Conservation (phyloP, 345 rosid genomes). For the Rhodamnia rubescens region DNA sequence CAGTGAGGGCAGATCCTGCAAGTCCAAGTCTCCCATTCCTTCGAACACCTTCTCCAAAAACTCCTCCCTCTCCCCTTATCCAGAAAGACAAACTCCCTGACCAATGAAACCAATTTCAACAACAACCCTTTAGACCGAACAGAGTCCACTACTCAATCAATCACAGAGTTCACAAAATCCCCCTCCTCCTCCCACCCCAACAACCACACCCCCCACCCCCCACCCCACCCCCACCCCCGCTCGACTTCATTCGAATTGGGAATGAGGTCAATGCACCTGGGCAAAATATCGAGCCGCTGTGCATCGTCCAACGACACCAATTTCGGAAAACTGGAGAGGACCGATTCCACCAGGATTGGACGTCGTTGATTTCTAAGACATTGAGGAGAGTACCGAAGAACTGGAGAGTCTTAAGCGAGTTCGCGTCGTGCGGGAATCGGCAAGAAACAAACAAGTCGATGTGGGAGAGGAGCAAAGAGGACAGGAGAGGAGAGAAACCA, state of each 20-base stretch:
- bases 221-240: too few species aligned
- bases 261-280: conserved; percentile 38
- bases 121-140: conserved; percentile 54
- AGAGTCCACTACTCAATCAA: conserved; percentile 33
- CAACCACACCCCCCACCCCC: too few species aligned
- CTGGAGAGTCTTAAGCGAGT: conserved; percentile 49
- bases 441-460: conserved; percentile 28
- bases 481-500: conserved; percentile 37
- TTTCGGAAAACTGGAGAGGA: conserved; percentile 9
- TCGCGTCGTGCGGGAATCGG: conserved; percentile 45
- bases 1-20: conserved; percentile 67
- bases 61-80: conserved; percentile 43
- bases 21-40: conserved; percentile 45
- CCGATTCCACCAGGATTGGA: conserved; percentile 29
- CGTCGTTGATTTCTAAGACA: conserved; percentile 20
- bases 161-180: conserved; percentile 22
- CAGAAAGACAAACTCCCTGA: conserved; percentile 40
- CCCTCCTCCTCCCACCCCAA: too few species aligned
- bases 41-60: conserved; percentile 57
- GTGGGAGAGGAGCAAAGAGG: conserved; percentile 55
- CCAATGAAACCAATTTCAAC: conserved; percentile 50
- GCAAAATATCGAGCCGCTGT: conserved; percentile 64
- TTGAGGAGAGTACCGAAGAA: conserved; percentile 35
- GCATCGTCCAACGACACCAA: conserved; percentile 42
- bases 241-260: conserved; percentile 15